Evolutionary conservation across 306 rosid species (phyloP).

Genomic region (Potentilla sterilis): DNA sequence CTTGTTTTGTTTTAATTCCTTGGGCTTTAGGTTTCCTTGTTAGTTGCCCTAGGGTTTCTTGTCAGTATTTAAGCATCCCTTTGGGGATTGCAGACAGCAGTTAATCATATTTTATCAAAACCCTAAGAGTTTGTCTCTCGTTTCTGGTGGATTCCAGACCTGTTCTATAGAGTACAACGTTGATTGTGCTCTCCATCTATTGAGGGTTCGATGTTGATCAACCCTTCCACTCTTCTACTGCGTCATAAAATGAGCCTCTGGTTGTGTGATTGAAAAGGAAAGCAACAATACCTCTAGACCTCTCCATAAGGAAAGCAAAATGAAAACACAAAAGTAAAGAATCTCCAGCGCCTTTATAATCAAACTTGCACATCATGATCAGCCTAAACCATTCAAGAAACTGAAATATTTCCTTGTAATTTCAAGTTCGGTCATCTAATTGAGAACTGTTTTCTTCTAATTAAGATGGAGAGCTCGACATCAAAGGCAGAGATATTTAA

Average conservation of each 20-base stretch:
- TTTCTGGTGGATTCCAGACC: too few relatives aligned
- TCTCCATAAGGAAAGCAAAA: slow-evolving; percentile 25
- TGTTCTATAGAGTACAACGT: too few relatives aligned
- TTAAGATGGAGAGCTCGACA: slow-evolving; percentile 42
- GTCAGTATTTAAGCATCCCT: too few relatives aligned
- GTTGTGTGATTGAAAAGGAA: slow-evolving; percentile 48
- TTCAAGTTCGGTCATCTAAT: not conserved
- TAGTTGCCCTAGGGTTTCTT: too few relatives aligned
- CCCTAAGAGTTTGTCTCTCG: too few relatives aligned
- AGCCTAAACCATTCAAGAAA: slow-evolving; percentile 13
- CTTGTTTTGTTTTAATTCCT: too few relatives aligned
- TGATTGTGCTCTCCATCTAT: too few relatives aligned
- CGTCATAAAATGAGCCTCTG: not conserved
- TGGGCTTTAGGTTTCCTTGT: too few relatives aligned
- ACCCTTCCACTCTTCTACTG: too few relatives aligned
- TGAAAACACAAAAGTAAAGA: slow-evolving; percentile 22
- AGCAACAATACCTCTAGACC: slow-evolving; percentile 25
- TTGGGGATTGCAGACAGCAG: too few relatives aligned
- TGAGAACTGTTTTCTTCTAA: not conserved
- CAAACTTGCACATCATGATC: slow-evolving; percentile 12
- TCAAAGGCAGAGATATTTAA: slow-evolving; percentile 38
- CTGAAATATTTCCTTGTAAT: not conserved
- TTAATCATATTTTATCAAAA: too few relatives aligned
- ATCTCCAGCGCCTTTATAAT: not conserved
- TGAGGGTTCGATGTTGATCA: too few relatives aligned